These are phyloP conservation scores for Phaeomoniella chlamydospora DNA, from an alignment of 2,329 filamentous ascomycete genomes.

Conservation along the genomic window DNA sequence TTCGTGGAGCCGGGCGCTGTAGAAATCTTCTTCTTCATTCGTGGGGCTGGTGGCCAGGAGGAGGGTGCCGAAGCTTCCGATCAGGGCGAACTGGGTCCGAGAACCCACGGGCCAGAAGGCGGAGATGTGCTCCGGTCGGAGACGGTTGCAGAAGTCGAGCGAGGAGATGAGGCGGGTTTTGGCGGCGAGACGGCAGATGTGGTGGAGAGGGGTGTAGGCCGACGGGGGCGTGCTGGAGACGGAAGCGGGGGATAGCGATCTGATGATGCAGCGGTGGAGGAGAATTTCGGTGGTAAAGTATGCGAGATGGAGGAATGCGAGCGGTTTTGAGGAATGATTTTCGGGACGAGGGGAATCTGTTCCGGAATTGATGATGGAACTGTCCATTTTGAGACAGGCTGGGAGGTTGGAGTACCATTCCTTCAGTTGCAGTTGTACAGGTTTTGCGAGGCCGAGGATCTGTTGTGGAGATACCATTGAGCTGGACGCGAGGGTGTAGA, in stretches of 20 bases:
- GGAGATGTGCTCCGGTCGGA: constrained; percentile 67
- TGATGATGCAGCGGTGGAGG: constrained; percentile 78
- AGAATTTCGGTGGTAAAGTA: constrained; percentile 94
- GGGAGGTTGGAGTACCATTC: constrained; percentile 36
- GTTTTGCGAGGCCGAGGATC: constrained; percentile 35
- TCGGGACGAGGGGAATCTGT: constrained; percentile 27
- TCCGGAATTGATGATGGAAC: constrained; percentile 10
- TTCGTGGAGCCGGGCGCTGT: constrained; percentile 66
- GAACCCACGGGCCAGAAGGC: constrained; percentile 56
- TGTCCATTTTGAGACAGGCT: constrained; percentile 31
- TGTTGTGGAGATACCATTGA: constrained; percentile 24
- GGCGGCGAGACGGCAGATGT: constrained; percentile 82
- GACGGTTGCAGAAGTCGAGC: constrained; percentile 90
- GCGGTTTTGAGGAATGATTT: constrained; percentile 20
- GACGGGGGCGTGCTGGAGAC: constrained; percentile 12
- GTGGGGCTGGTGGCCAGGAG: constrained; percentile 78
- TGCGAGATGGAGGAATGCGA: constrained; percentile 69
- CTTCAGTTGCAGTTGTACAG: constrained; percentile 33
- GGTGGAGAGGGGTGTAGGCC: constrained; percentile 58
- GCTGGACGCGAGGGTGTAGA: constrained; percentile 33
- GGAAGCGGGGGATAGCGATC: constrained; percentile 42
- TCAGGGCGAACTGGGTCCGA: constrained; percentile 66
- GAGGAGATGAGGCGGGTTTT: constrained; percentile 87
- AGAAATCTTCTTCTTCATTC: constrained; percentile 81
- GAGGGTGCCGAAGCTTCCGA: constrained; percentile 84